These are phyloP conservation scores for Neonectria magnoliae DNA, from an alignment of 2,329 filamentous ascomycete species.

Conservation along the genomic window DNA sequence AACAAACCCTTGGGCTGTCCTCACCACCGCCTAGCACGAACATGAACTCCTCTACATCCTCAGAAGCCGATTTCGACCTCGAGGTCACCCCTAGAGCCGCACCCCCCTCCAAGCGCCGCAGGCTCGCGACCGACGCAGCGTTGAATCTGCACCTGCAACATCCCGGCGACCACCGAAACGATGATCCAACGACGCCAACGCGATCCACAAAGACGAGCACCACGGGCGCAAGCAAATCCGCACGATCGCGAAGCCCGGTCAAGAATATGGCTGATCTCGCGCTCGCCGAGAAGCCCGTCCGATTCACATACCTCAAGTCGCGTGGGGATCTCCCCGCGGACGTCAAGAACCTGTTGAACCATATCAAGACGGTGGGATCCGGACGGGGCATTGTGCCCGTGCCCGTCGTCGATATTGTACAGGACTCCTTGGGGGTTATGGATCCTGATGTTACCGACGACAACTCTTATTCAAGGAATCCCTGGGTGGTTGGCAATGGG, in stretches of 20 bases:
- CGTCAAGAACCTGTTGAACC: background rate
- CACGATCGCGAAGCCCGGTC: background rate
- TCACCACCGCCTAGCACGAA: background rate
- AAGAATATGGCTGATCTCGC: background rate
- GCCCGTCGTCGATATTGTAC: background rate
- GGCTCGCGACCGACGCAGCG: background rate
- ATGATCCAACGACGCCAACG: background rate
- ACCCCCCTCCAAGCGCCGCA: background rate
- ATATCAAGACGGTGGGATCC: background rate
- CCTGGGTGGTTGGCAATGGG: background rate
- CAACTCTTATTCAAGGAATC: background rate
- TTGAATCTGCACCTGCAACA: background rate
- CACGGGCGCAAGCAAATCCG: background rate
- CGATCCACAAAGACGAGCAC: background rate
- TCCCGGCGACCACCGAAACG: background rate
- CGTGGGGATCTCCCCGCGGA: background rate
- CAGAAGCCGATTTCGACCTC: background rate
- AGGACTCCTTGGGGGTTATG: background rate
- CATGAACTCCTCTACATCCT: background rate
- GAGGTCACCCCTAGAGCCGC: background rate
- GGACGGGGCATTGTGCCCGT: background rate
- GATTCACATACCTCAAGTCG: background rate
- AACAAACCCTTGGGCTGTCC: too few species aligned
- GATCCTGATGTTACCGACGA: background rate
- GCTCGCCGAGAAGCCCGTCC: background rate